Percentiles rank a stretch among this genome's conserved stretches.
Conservation (phyloP, 1,284 basidiomycete genomes). For the Tilletia walkeri region DNA sequence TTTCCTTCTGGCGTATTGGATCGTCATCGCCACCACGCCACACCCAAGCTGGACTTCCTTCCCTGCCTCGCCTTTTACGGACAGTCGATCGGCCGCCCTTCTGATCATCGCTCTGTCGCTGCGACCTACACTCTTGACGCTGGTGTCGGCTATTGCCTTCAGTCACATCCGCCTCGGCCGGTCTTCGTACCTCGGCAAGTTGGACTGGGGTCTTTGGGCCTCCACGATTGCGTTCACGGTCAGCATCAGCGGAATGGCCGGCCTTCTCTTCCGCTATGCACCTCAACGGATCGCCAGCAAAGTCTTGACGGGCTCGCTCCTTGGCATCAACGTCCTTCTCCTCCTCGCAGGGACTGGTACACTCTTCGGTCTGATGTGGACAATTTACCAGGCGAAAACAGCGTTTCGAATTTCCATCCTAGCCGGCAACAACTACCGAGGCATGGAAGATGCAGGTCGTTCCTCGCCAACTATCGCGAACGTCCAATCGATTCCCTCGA, state of each 20-base stretch:
- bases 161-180: neutral
- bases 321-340: neutral
- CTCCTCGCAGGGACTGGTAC: neutral
- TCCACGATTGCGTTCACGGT: neutral
- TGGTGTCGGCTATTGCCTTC: neutral
- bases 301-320: neutral
- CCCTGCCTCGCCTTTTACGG: conserved; percentile 7
- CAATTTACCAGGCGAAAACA: conserved; percentile 6
- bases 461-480: neutral
- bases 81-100: neutral
- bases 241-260: neutral
- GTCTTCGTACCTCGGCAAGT: neutral
- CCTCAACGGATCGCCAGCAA: neutral
- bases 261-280: neutral
- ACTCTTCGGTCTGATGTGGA: neutral
- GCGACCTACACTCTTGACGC: neutral
- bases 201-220: conserved; percentile 12
- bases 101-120: neutral
- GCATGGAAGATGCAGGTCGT: too few relatives aligned
- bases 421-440: neutral
- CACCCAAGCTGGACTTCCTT: too few relatives aligned
- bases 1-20: neutral
- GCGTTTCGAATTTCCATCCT: neutral
- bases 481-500: neutral
- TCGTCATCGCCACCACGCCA: neutral